A percentile compares a stretch with the other conserved stretches of the same genome.
phyloP scores from a whole-genome alignment of 2,329 filamentous ascomycete genomes.

The Aphanocladium album region DNA sequence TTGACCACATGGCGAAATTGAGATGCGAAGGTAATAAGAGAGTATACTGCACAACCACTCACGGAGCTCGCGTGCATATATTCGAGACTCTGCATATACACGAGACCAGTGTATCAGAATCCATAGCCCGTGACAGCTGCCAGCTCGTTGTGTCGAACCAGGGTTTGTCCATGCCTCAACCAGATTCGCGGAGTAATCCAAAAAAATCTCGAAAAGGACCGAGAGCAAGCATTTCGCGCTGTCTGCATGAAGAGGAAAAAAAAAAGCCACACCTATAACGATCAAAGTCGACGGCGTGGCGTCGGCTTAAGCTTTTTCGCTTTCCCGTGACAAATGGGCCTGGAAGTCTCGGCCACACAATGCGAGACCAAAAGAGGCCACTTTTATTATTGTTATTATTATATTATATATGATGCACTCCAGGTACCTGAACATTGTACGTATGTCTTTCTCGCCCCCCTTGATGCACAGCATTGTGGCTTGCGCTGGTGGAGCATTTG shows the following conservation, averaged over 20 bases:
- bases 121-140: no score
- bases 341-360: neutral
- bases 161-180: no score
- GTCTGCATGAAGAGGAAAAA: neutral
- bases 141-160: no score
- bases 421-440: neutral
- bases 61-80: no score
- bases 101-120: no score
- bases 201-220: neutral
- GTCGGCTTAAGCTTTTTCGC: neutral
- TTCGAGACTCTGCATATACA: no score
- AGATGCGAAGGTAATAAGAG: no score
- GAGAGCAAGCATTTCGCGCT: neutral
- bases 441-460: neutral
- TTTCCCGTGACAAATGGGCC: no score
- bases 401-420: neutral
- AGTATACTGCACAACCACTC: no score
- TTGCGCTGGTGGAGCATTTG: neutral
- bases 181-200: no score
- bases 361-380: neutral
- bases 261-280: neutral
- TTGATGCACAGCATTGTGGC: neutral
- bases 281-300: neutral
- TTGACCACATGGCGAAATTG: no score
- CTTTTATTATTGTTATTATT: neutral